phyloP scores from a whole-genome alignment of 2,329 filamentous ascomycete genomes.

The Beauveria bassiana region DNA sequence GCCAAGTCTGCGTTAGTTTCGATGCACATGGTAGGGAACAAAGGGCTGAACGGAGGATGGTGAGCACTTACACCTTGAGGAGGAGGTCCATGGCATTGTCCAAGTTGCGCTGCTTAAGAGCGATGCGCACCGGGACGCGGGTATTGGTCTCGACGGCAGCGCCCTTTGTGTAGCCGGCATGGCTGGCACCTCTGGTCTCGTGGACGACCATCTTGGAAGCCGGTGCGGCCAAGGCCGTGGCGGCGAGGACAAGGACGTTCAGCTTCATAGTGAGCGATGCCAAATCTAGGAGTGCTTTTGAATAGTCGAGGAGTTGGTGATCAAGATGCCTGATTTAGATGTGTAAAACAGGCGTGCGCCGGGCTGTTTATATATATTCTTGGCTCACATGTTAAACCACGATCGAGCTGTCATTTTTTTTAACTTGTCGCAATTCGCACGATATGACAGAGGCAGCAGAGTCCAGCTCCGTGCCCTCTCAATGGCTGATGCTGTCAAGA shows the following conservation, averaged over 20 bases:
- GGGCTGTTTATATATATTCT: too few relatives aligned
- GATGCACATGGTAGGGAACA: background rate
- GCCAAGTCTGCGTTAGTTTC: background rate
- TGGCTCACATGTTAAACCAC: too few relatives aligned
- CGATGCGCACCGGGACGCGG: slow-evolving; percentile 6
- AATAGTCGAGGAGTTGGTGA: background rate
- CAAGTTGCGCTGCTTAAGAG: slow-evolving; percentile 9
- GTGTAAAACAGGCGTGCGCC: background rate
- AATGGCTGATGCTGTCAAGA: background rate
- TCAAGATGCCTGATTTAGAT: background rate
- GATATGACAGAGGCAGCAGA: background rate
- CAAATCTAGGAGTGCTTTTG: background rate
- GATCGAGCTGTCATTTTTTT: too few relatives aligned
- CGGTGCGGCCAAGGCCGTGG: background rate
- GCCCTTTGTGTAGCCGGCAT: background rate
- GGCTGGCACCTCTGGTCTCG: background rate
- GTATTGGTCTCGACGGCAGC: background rate
- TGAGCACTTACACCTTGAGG: background rate
- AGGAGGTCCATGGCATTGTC: slow-evolving; percentile 7
- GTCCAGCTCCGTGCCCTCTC: too few relatives aligned
- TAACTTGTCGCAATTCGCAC: background rate
- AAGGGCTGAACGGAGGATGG: too few relatives aligned
- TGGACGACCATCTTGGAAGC: background rate
- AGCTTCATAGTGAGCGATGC: background rate
- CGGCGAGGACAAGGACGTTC: background rate